Base-by-base conservation (phyloP, 805 yeast species). In the Pichia manshurica region DNA sequence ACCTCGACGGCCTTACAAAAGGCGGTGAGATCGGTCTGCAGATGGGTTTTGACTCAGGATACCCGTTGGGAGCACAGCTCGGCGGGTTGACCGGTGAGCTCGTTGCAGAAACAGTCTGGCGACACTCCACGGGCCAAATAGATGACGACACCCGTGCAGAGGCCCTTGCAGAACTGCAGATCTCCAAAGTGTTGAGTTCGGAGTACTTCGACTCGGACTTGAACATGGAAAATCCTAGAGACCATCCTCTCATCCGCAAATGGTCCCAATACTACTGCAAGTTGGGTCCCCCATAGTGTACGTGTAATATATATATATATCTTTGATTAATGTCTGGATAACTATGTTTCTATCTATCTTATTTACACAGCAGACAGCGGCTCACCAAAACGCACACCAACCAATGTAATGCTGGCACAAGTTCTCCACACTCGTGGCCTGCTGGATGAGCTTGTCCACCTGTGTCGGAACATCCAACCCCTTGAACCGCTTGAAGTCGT, bases 341-440 rank as follows among this genome's bases (percentile, higher is more conserved):
- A 28, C 39, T 28, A 42, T 42, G 16, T 22, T 15, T 21, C 38
- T 34, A 13, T 6, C 15, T 23, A 8, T 22, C 25, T 17, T 34
- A 31, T n/a, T n/a, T n/a, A n/a, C n/a, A 6, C 32, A 10, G 21
- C 12, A 15, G 28, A 20, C 4, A 34, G 8, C 13, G n/a, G 6
- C 13, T 22, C 20, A 91, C 98, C 99, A 93, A 78, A 91, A 93
- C 1, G 98, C 87, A 68, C 99, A 93, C 99, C 99, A 93, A 17
- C 99, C 99, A 52, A 93, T 85, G 62, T 87, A 93, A 66, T 91
- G 99, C 66, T 89, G 97, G 60, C 98, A 93, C 47, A 93, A 69
- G 58, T 93, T 93, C 62, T 93, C 98, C 28, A 91, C 95, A 42
- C 95, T 84, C 0, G 98, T 93, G 2, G 99, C 98, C 63, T 93